Base-by-base conservation (phyloP, 441 rosid genomes). In the Adansonia gregorii region DNA sequence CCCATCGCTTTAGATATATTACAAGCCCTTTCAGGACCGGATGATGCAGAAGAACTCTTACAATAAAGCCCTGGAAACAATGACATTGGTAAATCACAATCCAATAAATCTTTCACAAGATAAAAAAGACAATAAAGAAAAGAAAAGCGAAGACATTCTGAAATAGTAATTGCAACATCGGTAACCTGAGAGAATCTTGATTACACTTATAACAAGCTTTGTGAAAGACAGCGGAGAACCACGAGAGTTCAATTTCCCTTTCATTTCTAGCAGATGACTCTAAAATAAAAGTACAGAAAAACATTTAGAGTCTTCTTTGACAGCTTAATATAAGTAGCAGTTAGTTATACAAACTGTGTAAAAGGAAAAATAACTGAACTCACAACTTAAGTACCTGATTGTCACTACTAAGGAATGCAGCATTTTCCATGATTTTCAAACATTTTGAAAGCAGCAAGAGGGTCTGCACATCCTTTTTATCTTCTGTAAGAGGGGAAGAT, bases 391-490 rank as follows among this genome's bases (percentile, higher is more conserved):
- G 61, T 85, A 94, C 99, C 95, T 97, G 99, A 84, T 97, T 97
- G 69, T 94, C 98, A 79, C 91, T 88, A 81, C 99, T 97, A 8
- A 94, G 90, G 84, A 94, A 94, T 63, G 98, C 92, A 68, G 98
- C 98, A 88, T 97, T 97, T 86, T 97, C 99, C 98, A 97, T 93
- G 82, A 94, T 93, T 87, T 88, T 94, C 85, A 94, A 83, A 86
- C 94, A 92, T 89, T 90, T 95, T 56, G 90, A 79, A 59, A 95
- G 97, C 73, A 91, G 80, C 73, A 84, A 82, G 71, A 89, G 83
- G 85, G 87, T 88, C 76, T 87, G 86, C 82, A 83, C 80, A 82
- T 82, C 75, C 73, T 59, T 31, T 52, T 83, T 84, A 85, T 80
- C 85, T 81, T 83, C 88, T 69, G 70, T 82, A 77, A 79, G 87